Evolutionary conservation across 2,329 filamentous ascomycete species (phyloP).

Genomic region (Juglanconis oblonga): DNA sequence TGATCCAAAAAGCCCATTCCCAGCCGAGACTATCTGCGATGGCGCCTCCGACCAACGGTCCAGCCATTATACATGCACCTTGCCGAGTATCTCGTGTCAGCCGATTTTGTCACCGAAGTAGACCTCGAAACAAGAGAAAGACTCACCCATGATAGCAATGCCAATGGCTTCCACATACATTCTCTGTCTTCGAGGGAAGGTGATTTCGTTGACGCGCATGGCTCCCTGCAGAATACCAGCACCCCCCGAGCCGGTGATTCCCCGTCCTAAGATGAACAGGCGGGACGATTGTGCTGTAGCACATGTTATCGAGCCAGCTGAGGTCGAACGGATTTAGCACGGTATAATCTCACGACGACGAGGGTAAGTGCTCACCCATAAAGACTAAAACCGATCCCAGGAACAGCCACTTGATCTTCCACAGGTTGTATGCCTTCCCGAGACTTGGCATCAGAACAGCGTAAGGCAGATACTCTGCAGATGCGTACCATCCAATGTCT

Average conservation of each 20-base stretch:
- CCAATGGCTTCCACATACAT: conserved; percentile 26
- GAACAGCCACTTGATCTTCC: conserved; percentile 20
- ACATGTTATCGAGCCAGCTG: background rate
- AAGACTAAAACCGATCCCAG: background rate
- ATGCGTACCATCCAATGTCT: conserved; percentile 40
- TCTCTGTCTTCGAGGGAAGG: conserved; percentile 35
- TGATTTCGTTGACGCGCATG: conserved; percentile 25
- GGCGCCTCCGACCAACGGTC: conserved; percentile 19
- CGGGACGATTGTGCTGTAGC: conserved; percentile 9
- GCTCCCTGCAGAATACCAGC: conserved; percentile 25
- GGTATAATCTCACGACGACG: background rate
- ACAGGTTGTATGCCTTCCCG: conserved; percentile 21
- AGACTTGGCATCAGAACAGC: conserved; percentile 15
- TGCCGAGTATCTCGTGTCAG: background rate
- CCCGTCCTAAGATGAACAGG: conserved; percentile 24
- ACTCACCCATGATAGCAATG: conserved; percentile 18
- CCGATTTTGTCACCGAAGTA: background rate
- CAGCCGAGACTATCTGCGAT: conserved; percentile 19
- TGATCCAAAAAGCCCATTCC: conserved; percentile 24
- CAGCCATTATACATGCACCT: conserved; percentile 16
- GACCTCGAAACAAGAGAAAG: background rate
- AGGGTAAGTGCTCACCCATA: background rate
- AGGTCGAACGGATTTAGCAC: background rate
- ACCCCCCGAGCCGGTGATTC: conserved; percentile 22
- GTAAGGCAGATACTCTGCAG: conserved; percentile 30